Evolutionary conservation across 2,329 filamentous ascomycete genomes (phyloP).

Genomic region (Setomelanomma holmii): DNA sequence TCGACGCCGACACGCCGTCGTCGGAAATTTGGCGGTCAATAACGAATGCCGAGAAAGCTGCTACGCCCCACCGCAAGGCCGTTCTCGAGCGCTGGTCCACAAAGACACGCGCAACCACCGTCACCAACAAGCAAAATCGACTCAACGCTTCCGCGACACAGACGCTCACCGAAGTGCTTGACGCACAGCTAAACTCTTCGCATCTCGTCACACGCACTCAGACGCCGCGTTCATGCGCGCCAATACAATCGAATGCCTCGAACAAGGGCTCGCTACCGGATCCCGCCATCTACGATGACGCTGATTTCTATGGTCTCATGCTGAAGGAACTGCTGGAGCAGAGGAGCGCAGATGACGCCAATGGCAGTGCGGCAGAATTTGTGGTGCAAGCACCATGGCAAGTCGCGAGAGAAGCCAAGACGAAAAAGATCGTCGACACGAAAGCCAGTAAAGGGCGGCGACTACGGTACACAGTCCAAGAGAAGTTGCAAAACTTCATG

Average conservation of each 20-base stretch:
- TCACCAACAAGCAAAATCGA: slow-evolving; percentile 61
- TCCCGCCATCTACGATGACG: slow-evolving; percentile 81
- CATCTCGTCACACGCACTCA: slow-evolving; percentile 73
- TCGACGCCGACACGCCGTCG: slow-evolving; percentile 64
- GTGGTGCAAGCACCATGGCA: slow-evolving; percentile 61
- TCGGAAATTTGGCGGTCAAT: slow-evolving; percentile 77
- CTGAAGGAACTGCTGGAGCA: slow-evolving; percentile 94
- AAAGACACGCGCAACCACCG: slow-evolving; percentile 72
- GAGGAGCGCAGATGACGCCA: slow-evolving; percentile 69
- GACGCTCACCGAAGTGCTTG: slow-evolving; percentile 70
- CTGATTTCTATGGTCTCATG: slow-evolving; percentile 91
- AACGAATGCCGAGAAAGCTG: slow-evolving; percentile 67
- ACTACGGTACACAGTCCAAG: slow-evolving; percentile 91
- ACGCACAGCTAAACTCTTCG: slow-evolving; percentile 72
- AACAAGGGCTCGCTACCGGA: slow-evolving; percentile 30
- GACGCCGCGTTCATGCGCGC: slow-evolving; percentile 78
- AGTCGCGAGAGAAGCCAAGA: slow-evolving; percentile 79
- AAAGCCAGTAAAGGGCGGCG: slow-evolving; percentile 95
- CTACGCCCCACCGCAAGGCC: slow-evolving; percentile 68
- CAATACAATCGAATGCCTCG: slow-evolving; percentile 63
- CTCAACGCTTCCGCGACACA: slow-evolving; percentile 67
- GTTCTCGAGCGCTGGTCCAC: slow-evolving; percentile 89
- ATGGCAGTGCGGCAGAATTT: slow-evolving; percentile 55
- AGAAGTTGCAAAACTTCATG: slow-evolving; percentile 99
- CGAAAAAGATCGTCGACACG: slow-evolving; percentile 84